A percentile compares a stretch with the other conserved stretches of the same genome.
Conservation (phyloP, 805 yeast species). For the Saturnispora hagleri region DNA sequence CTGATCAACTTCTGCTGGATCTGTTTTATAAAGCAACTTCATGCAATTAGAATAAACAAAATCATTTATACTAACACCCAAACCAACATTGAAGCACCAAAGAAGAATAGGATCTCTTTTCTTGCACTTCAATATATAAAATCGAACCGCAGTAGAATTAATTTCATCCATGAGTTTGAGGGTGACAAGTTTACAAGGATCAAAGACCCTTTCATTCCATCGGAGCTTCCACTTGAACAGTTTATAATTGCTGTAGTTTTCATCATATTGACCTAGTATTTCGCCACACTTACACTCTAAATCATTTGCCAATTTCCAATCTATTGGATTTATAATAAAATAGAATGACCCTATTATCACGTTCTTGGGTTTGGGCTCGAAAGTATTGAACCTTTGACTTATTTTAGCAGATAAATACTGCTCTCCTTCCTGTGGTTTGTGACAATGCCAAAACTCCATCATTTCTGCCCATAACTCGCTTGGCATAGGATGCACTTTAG, state of each 20-base stretch:
- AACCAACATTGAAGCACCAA: conserved; percentile 45
- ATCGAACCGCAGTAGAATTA: conserved; percentile 34
- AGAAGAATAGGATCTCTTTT: conserved; percentile 17
- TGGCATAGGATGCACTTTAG: conserved; percentile 57
- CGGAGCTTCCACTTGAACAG: conserved; percentile 51
- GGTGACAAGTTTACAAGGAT: conserved; percentile 31
- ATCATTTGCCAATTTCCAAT: conserved; percentile 11
- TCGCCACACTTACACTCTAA: conserved; percentile 33
- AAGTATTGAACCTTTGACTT: conserved; percentile 29
- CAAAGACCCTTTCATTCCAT: conserved; percentile 27
- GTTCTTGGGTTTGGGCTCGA: conserved; percentile 35
- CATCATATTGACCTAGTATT: conserved; percentile 34
- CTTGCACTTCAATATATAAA: conserved; percentile 22
- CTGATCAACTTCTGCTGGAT: conserved; percentile 1
- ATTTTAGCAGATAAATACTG: conserved; percentile 9
- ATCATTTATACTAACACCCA: conserved; percentile 14
- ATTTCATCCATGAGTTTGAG: conserved; percentile 34
- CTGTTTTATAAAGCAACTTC: conserved; percentile 34
- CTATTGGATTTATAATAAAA: conserved; percentile 30
- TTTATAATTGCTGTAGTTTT: conserved; percentile 25
- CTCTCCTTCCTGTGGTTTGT: conserved; percentile 43
- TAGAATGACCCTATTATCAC: conserved; percentile 53
- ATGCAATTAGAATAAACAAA: conserved; percentile 23
- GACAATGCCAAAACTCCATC: conserved; percentile 98
- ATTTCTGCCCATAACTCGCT: conserved; percentile 89